Evolutionary conservation across 768 basidiomycete species (phyloP).

Genomic region (Trichaptum fuscoviolaceum): DNA sequence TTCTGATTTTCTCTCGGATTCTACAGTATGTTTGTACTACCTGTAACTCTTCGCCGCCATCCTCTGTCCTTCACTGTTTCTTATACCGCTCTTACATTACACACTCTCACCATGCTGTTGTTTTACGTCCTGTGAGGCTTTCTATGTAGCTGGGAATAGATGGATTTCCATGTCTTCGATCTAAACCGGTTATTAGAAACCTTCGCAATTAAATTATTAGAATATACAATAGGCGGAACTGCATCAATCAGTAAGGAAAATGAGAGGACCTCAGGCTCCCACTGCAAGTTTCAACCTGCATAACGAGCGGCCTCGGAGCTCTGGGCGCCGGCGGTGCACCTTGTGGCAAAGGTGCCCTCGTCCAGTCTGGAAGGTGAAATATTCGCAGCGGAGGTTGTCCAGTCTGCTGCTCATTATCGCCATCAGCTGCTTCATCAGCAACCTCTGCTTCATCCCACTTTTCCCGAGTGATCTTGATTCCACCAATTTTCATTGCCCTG

Average conservation of each 20-base stretch:
- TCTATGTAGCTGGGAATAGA: neutral
- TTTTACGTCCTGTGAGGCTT: neutral
- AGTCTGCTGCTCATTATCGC: neutral
- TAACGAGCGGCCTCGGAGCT: slow-evolving; percentile 9
- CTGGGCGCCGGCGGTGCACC: slow-evolving; percentile 57
- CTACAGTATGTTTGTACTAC: neutral
- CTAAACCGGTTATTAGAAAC: neutral
- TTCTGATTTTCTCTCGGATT: neutral
- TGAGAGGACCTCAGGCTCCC: slow-evolving; percentile 25
- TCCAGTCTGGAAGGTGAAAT: slow-evolving; percentile 71
- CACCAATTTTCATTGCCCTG: slow-evolving; percentile 84
- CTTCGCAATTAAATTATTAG: neutral
- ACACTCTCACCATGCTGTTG: neutral
- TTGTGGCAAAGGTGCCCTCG: slow-evolving; percentile 50
- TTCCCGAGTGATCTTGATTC: slow-evolving; percentile 75
- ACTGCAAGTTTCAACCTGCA: slow-evolving; percentile 25
- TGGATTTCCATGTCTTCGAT: neutral
- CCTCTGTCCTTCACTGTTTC: neutral
- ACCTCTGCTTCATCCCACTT: slow-evolving; percentile 74
- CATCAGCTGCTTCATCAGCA: neutral
- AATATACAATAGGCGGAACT: neutral
- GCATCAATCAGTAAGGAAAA: neutral
- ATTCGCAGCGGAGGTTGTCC: slow-evolving; percentile 6
- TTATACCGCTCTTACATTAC: neutral
- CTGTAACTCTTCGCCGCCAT: neutral